These are phyloP conservation scores for Ascochyta pisi DNA, from an alignment of 2,329 filamentous ascomycete genomes.

Conservation along the genomic window DNA sequence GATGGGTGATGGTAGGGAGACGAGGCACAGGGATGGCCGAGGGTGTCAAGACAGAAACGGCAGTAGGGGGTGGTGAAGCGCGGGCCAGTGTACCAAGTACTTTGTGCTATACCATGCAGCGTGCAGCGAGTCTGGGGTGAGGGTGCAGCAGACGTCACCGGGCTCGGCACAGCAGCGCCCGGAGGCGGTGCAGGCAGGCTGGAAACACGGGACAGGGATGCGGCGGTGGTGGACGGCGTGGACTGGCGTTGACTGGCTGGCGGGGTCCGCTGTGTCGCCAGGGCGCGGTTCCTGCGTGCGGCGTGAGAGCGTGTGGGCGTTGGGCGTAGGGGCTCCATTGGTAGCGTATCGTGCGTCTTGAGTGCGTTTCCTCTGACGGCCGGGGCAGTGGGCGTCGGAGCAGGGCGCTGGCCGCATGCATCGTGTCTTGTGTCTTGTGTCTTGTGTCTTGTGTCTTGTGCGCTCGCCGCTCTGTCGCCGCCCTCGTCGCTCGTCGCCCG, in stretches of 20 bases:
- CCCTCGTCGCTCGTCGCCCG: background rate
- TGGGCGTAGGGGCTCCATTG: constrained; percentile 13
- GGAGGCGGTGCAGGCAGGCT: background rate
- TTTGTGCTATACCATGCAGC: too few species aligned
- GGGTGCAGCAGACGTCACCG: background rate
- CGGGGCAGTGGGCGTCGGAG: background rate
- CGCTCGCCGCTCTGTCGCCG: background rate
- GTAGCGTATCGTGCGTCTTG: background rate
- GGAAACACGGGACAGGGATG: too few species aligned
- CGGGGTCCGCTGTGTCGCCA: constrained; percentile 9
- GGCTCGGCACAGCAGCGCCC: background rate
- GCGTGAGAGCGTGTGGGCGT: too few species aligned
- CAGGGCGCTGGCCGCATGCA: background rate
- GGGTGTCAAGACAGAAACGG: too few species aligned
- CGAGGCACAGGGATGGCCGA: too few species aligned
- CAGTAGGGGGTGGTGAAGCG: too few species aligned
- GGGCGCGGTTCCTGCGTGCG: constrained; percentile 10
- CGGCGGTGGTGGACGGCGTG: too few species aligned
- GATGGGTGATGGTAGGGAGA: constrained; percentile 1
- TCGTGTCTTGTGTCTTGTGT: too few species aligned
- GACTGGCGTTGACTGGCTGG: background rate
- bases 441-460: too few species aligned
- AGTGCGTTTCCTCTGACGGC: background rate
- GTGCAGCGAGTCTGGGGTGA: too few species aligned
- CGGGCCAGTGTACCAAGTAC: too few species aligned